These are phyloP conservation scores for Penicillium sp. DNA, from an alignment of 2,329 filamentous ascomycete genomes.

Conservation along the genomic window DNA sequence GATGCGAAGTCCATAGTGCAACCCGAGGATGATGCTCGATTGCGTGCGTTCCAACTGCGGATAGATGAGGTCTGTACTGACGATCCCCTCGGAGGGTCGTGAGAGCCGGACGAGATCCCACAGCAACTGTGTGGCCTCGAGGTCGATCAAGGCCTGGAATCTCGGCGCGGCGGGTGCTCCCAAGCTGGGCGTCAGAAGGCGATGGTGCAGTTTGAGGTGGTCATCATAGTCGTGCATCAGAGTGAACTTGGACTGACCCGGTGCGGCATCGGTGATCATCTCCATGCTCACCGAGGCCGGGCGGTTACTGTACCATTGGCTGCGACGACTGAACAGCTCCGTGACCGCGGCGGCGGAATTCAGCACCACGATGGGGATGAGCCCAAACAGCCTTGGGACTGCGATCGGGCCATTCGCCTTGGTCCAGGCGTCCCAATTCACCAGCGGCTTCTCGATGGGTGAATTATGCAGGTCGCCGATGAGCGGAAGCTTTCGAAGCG, in stretches of 20 bases:
- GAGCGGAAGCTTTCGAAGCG: slow-evolving; percentile 20
- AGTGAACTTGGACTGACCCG: slow-evolving; percentile 19
- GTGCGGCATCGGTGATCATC: slow-evolving; percentile 29
- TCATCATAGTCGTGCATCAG: slow-evolving; percentile 50
- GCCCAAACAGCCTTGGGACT: slow-evolving; percentile 24
- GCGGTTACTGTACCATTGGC: slow-evolving; percentile 37
- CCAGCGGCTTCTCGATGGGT: slow-evolving; percentile 23
- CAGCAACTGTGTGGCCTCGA: slow-evolving; percentile 44
- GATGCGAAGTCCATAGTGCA: slow-evolving; percentile 50
- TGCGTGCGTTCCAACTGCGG: slow-evolving; percentile 48
- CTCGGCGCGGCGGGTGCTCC: slow-evolving; percentile 42
- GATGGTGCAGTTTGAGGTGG: slow-evolving; percentile 43
- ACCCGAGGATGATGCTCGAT: slow-evolving; percentile 47
- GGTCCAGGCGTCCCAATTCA: slow-evolving; percentile 32
- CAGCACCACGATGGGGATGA: slow-evolving; percentile 36
- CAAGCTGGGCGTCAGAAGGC: slow-evolving; percentile 44
- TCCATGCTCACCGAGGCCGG: slow-evolving; percentile 35
- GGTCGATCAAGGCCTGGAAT: slow-evolving; percentile 48
- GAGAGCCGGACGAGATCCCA: slow-evolving; percentile 35
- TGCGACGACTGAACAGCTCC: slow-evolving; percentile 39
- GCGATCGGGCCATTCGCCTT: slow-evolving; percentile 32
- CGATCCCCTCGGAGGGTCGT: background rate
- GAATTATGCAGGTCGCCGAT: slow-evolving; percentile 28
- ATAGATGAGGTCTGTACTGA: slow-evolving; percentile 37
- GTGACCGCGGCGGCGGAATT: slow-evolving; percentile 32